These are phyloP conservation scores for Peronospora belbahrii DNA, from an alignment of 352 stramenopile species.

Conservation along the genomic window DNA sequence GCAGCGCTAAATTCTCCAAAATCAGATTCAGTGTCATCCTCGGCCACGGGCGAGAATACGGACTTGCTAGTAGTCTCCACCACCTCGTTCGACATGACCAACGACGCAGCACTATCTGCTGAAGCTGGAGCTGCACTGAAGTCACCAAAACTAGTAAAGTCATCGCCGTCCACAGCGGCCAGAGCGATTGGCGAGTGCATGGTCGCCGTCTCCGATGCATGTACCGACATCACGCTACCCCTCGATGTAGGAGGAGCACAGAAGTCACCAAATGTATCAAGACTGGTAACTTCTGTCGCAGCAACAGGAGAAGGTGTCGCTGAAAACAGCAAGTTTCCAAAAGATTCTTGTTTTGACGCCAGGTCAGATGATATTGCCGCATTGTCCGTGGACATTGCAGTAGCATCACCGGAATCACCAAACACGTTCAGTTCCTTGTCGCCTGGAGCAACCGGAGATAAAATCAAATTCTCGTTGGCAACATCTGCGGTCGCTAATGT, in stretches of 20 bases:
- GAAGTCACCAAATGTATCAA: constrained; percentile 16
- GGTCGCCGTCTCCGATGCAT: constrained; percentile 2
- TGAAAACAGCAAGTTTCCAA: constrained; percentile 13
- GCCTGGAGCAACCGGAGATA: constrained; percentile 16
- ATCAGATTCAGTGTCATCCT: not conserved
- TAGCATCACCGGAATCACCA: constrained; percentile 9
- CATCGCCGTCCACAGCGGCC: constrained; percentile 6
- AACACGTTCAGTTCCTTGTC: constrained; percentile 9
- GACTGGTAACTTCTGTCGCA: constrained; percentile 1
- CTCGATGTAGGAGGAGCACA: constrained; percentile 2
- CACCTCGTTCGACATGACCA: not conserved
- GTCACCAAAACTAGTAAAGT: constrained; percentile 21
- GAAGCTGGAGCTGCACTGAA: constrained; percentile 18
- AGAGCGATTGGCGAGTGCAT: constrained; percentile 21
- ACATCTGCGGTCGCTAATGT: not conserved
- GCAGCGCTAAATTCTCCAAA: constrained; percentile 14
- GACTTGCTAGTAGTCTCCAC: constrained; percentile 3
- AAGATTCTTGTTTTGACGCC: constrained; percentile 1
- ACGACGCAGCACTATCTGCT: not conserved
- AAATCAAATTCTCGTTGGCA: constrained; percentile 16
- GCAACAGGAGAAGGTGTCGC: constrained; percentile 10
- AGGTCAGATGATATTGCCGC: constrained; percentile 1
- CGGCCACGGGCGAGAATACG: constrained; percentile 11
- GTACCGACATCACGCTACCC: not conserved
- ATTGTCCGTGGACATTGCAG: constrained; percentile 4